Conservation (phyloP, 2,329 filamentous ascomycete genomes). For the Trichothecium sympodiale region DNA sequence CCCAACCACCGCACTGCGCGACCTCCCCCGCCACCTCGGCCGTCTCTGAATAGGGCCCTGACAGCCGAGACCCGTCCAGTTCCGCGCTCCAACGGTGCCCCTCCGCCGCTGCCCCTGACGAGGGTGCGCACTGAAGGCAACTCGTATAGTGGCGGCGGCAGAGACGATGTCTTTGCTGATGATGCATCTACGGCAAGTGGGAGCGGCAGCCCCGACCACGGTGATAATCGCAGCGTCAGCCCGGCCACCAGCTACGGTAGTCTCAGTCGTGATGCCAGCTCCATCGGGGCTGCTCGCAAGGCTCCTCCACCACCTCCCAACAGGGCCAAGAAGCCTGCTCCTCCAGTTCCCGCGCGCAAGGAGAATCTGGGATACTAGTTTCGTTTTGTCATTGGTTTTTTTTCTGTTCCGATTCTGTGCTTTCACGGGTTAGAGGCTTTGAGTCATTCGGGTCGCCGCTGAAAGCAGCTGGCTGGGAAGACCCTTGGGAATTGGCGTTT, state of each 20-base stretch:
- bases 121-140: slow-evolving; percentile 27
- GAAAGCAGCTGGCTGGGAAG: too few relatives aligned
- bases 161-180: slow-evolving; percentile 35
- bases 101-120: slow-evolving; percentile 28
- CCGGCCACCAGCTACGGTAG: slow-evolving; percentile 46
- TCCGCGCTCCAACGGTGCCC: slow-evolving; percentile 11
- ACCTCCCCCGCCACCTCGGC: slow-evolving; percentile 22
- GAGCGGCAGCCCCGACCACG: slow-evolving; percentile 39
- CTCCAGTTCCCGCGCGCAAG: slow-evolving; percentile 20
- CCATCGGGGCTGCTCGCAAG: slow-evolving; percentile 34
- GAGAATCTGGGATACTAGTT: slow-evolving; percentile 12
- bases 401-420: neutral
- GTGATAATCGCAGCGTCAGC: slow-evolving; percentile 36
- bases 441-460: too few relatives aligned
- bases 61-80: slow-evolving; percentile 24
- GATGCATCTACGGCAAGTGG: slow-evolving; percentile 39
- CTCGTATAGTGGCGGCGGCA: slow-evolving; percentile 14
- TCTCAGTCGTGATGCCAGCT: slow-evolving; percentile 28
- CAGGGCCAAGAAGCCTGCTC: slow-evolving; percentile 29
- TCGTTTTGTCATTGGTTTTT: slow-evolving; percentile 1
- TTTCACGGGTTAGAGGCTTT: neutral
- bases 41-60: slow-evolving; percentile 23
- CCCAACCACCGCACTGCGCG: slow-evolving; percentile 10
- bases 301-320: slow-evolving; percentile 43
- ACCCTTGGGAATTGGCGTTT: too few relatives aligned